Percentiles rank a stretch among this genome's conserved stretches.
Evolutionary conservation across 305 asterid genomes (phyloP).

Genomic region (Fraxinus albicans): DNA sequence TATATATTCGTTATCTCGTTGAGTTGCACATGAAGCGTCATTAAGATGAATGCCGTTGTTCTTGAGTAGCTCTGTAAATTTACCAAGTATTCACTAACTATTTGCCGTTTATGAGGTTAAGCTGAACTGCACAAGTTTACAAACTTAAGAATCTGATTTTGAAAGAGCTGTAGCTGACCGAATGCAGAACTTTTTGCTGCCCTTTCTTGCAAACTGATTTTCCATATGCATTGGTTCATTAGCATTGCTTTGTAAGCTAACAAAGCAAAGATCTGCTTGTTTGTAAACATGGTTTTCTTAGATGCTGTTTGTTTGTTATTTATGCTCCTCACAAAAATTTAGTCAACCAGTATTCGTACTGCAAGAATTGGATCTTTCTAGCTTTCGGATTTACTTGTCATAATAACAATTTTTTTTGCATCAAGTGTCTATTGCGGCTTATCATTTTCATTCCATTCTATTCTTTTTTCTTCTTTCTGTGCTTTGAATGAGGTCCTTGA

Average conservation of each 20-base stretch:
- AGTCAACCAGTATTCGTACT: not conserved
- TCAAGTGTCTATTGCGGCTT: not conserved
- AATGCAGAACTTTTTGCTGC: not conserved
- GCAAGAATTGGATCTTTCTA: not conserved
- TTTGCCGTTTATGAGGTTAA: not conserved
- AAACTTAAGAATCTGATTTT: not conserved
- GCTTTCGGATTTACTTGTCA: not conserved
- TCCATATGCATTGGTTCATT: not conserved
- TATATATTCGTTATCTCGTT: not conserved
- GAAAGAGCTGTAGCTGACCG: not conserved
- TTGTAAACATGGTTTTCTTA: not conserved
- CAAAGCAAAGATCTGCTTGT: not conserved
- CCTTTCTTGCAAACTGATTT: not conserved
- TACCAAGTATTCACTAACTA: not conserved
- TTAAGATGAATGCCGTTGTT: not conserved
- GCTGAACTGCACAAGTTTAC: not conserved
- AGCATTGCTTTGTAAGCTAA: not conserved
- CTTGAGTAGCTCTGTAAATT: not conserved
- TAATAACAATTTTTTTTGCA: not conserved
- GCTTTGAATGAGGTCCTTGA: not conserved
- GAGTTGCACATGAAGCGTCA: not conserved
- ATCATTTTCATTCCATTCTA: not conserved
- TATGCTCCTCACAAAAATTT: not conserved
- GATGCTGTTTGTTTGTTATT: not conserved
- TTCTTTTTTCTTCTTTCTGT: not conserved